Evolutionary conservation across 2,329 filamentous ascomycete genomes (phyloP), one percentile per base, ranked within the genome.

Genomic region (Domatiomyces globalis): DNA sequence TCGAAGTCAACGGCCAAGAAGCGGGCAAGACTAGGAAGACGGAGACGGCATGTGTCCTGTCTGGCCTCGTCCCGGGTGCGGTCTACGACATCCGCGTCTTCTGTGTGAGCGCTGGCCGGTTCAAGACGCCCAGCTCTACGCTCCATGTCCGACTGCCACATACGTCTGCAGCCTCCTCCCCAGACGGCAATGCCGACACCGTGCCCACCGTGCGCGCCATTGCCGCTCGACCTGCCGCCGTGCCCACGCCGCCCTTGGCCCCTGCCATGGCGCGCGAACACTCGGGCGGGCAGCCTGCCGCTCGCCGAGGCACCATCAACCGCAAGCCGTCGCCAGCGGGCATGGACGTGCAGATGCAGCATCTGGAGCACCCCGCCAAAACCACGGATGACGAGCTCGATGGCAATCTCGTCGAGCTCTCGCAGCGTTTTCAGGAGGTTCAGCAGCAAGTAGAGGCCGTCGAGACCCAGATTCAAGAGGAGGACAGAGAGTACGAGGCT

Each of bases 71-170:
- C 61, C 88, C 92, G 0, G 82, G 84, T 58, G 85, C 86, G 62
- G 94, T 89, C 62, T 96, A 96, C 69, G 94, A 94, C 58, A 83
- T 98, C 25, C 84, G 90, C 54, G 87, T 96, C 50, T 85, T 95
- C 59, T 87, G 90, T 42, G 84, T 95, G 50, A 94, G 90, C 47
- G 80, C 84, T 27, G 87, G 89, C 60, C 94, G 92, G 66, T 96
- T 96, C 62, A 87, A 94, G 63, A 87, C 89, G 0, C 85, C 87
- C 39, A 95, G 92, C 66, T 77, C 81, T 4, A 80, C 94, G 39
- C 82, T 96, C 57, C 84, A 92, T 50, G 74, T 98, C 50, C 80
- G 85, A 60, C 96, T 92, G 46, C 61, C 68, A 50, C 43, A 54
- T 20, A 27, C 51, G 18, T 49, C 45, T 64, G 83, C 66, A 80